These are phyloP conservation scores for Picea glauca DNA, from an alignment of 75 land plant genomes.

Conservation along the genomic window DNA sequence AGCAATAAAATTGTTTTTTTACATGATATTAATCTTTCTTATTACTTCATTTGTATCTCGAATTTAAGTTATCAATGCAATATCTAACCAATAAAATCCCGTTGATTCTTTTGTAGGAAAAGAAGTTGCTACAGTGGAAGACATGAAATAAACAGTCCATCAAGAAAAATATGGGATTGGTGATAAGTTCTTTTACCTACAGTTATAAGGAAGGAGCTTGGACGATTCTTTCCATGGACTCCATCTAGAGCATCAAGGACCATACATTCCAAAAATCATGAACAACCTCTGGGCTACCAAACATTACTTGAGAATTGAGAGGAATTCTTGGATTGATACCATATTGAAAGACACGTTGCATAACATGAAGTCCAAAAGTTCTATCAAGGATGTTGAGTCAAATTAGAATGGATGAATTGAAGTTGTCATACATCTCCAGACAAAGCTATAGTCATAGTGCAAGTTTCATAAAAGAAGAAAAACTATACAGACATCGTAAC, in stretches of 20 bases:
- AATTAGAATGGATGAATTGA: not conserved
- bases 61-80: not conserved
- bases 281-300: conserved; percentile 56
- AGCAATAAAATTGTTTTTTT: not conserved
- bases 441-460: too few species aligned
- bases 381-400: not conserved
- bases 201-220: conserved; percentile 35
- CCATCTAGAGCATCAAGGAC: conserved; percentile 31
- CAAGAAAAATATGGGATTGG: conserved; percentile 88
- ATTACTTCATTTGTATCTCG: not conserved
- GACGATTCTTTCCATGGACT: conserved; percentile 57
- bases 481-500: too few species aligned
- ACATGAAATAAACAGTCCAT: conserved; percentile 79
- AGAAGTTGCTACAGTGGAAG: conserved; percentile 60
- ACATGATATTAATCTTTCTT: not conserved
- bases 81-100: not conserved
- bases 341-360: not conserved
- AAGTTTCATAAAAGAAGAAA: too few species aligned
- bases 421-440: too few species aligned
- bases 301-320: conserved; percentile 38
- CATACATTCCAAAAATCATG: conserved; percentile 19
- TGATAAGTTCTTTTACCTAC: conserved; percentile 20
- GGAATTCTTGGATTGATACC: conserved; percentile 1
- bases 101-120: conserved; percentile 41
- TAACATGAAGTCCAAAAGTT: not conserved